Base-by-base conservation (phyloP, 257 asterid genomes). In the Rehmannia glutinosa region DNA sequence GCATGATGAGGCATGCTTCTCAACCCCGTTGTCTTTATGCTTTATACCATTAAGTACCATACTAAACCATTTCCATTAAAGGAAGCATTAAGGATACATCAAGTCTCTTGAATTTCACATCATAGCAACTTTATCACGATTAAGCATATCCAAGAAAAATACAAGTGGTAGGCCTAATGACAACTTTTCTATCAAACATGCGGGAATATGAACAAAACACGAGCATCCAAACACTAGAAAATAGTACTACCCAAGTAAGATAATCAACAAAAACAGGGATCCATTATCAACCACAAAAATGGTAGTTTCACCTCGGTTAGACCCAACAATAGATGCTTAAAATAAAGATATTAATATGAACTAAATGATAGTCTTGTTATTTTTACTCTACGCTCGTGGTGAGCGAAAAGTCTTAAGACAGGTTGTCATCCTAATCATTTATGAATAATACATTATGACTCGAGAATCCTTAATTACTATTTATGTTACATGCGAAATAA, bases 121-220 rank as follows among this genome's bases (percentile, higher is more conserved):
- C 62, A 35, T 17, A 35, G 20, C 62, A 46, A 30, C 19, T 47
- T 45, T 33, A 32, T 17, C 62, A 17, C 23, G 63, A 4, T n/a
- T 55, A 10, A 6, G 30, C 24, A 25, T 21, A 36, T 33, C 62
- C 61, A 50, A 53, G 68, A 65, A 57, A 64, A 47, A 47, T 19
- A 63, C 23, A 33, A 73, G 55, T 57, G 28, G 57, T 58, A 47
- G 39, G n/a, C n/a, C 55, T 24, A 41, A 19, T 53, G 60, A 66
- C n/a, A 57, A 47, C 30, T 56, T 73, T 57, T 23, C 32, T 35
- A 58, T 58, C 16, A 72, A 54, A 13, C 17, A 32, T 8, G 41
- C 57, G 27, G n/a, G 39, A 39, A 23, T 20, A 64, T 64, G n/a
- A 15, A 55, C n/a, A 32, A 28, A 56, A 30, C 3, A 56, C n/a